Percentiles rank a stretch among this genome's conserved stretches.
phyloP scores from a whole-genome alignment of 163 green algal genomes.

The Scenedesmus sp. region DNA sequence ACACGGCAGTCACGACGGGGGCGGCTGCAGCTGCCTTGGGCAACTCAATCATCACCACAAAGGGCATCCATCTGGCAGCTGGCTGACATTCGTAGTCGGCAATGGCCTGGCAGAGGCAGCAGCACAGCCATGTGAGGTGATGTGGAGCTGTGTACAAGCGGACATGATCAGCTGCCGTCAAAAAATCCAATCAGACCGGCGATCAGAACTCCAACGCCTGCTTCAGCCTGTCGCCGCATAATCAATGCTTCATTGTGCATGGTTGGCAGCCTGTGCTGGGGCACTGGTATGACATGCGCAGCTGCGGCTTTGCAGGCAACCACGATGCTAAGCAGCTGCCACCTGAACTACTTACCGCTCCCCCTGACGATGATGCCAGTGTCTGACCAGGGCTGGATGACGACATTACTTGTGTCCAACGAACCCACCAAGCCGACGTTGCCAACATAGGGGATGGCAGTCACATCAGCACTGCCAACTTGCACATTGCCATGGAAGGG shows the following conservation, averaged over 20 bases:
- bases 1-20: background rate
- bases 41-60: constrained; percentile 4
- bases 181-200: no score
- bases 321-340: no score
- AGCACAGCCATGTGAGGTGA: background rate
- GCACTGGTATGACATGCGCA: no score
- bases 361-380: background rate
- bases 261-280: no score
- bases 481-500: constrained; percentile 6
- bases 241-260: no score
- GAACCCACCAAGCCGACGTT: constrained; percentile 1
- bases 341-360: constrained; percentile 26
- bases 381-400: background rate
- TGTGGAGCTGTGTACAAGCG: no score
- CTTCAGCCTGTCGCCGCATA: no score
- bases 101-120: background rate
- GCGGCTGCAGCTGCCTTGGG: background rate
- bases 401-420: constrained; percentile 3
- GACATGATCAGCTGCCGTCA: no score
- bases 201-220: no score
- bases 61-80: constrained; percentile 23
- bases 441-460: constrained; percentile 25
- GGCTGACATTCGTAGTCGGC: constrained; percentile 18
- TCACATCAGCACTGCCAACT: background rate
- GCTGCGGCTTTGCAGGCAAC: no score